Evolutionary conservation across 768 basidiomycete species (phyloP).

Genomic region (Boletus sp.): DNA sequence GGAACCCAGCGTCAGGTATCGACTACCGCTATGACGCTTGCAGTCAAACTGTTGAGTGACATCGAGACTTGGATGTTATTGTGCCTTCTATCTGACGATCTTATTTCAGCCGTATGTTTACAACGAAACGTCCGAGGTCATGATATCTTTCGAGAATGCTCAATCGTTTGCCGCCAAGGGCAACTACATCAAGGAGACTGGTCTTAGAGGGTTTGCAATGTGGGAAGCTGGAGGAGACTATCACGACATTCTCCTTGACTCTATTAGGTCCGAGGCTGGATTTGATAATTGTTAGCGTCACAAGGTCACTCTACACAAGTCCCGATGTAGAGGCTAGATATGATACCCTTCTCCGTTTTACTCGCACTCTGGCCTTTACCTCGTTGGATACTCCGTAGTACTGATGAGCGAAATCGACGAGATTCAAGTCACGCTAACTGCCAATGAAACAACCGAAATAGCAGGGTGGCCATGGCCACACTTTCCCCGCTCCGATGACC

Average conservation of each 20-base stretch:
- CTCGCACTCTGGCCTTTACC: neutral
- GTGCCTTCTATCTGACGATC: neutral
- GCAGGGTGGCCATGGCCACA: constrained; percentile 19
- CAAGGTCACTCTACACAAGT: neutral
- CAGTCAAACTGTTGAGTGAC: neutral
- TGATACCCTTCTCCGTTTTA: neutral
- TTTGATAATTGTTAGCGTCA: neutral
- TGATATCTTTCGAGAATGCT: neutral
- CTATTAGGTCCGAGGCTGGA: constrained; percentile 37
- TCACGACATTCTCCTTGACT: constrained; percentile 8
- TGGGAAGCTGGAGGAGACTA: neutral
- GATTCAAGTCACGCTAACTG: neutral
- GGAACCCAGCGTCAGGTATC: constrained; percentile 22
- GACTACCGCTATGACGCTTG: neutral
- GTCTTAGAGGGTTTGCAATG: neutral
- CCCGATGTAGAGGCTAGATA: neutral
- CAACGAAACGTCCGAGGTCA: neutral
- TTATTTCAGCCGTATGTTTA: neutral
- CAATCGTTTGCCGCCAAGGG: neutral
- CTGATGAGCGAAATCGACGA: constrained; percentile 6
- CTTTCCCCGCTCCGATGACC: constrained; percentile 26
- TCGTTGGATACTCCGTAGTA: neutral
- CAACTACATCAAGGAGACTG: neutral
- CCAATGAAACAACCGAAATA: neutral
- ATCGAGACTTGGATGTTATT: neutral